Percentiles rank a stretch among this genome's conserved stretches.
phyloP scores from a whole-genome alignment of 2,329 filamentous ascomycete species.

The Apiospora pterosperma region DNA sequence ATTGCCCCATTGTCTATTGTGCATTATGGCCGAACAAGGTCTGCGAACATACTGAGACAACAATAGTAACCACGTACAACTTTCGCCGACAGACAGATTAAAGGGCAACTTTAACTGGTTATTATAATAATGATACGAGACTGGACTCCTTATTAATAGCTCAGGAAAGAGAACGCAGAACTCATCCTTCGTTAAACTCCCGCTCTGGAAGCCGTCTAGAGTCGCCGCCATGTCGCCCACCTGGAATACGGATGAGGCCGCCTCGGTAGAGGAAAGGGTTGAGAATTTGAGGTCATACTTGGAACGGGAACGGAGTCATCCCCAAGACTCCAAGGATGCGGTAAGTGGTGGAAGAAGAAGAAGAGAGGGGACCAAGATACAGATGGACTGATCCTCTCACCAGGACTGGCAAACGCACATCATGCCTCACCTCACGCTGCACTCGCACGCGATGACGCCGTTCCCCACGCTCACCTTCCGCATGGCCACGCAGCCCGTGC shows the following conservation, averaged over 20 bases:
- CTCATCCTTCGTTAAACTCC: not conserved
- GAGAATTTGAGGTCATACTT: not conserved
- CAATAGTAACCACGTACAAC: not conserved
- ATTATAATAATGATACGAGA: not conserved
- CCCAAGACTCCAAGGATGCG: not conserved
- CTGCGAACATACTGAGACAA: not conserved
- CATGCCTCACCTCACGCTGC: conserved; percentile 37
- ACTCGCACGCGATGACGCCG: conserved; percentile 31
- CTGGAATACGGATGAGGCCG: not conserved
- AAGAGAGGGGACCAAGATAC: not conserved
- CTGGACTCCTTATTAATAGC: not conserved
- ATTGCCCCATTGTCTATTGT: not conserved
- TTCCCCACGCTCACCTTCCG: conserved; percentile 41
- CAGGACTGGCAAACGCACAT: conserved; percentile 45
- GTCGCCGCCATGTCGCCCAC: not conserved
- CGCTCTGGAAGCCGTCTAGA: not conserved
- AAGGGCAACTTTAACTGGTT: not conserved
- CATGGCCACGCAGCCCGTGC: conserved; percentile 45
- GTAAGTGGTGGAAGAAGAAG: not conserved
- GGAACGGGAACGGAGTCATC: not conserved
- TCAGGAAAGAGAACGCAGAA: not conserved
- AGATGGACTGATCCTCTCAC: not conserved
- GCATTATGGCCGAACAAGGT: not conserved
- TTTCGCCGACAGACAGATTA: not conserved
- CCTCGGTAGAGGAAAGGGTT: not conserved